Conservation (phyloP, 176 grass and related monocot genomes). For the Phyllostachys edulis region DNA sequence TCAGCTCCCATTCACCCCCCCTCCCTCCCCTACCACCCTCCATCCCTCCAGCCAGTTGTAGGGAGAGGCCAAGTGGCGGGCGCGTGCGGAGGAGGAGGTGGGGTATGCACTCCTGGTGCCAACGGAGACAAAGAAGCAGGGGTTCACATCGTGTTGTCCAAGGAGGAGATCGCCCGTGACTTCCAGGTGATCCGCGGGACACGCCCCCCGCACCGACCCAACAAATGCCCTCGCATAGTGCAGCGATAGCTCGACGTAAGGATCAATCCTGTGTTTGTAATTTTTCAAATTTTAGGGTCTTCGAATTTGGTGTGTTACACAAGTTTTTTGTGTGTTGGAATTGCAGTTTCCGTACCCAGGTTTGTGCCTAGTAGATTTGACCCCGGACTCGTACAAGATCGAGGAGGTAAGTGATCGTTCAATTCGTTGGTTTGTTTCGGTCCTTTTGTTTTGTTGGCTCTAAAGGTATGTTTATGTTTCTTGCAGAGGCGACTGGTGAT, state of each 20-base stretch:
- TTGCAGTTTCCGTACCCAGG: conserved; percentile 57
- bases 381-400: conserved; percentile 49
- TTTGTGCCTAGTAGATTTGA: conserved; percentile 48
- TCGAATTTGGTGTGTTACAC: conserved; percentile 8
- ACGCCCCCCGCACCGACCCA: no score
- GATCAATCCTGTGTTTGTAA: no score
- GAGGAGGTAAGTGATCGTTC: conserved; percentile 36
- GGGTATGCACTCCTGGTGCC: background rate
- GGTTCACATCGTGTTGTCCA: conserved; percentile 49
- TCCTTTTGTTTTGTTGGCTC: conserved; percentile 3
- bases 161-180: conserved; percentile 54
- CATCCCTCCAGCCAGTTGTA: no score
- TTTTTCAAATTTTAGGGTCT: background rate
- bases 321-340: background rate
- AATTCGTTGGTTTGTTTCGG: background rate
- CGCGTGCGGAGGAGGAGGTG: background rate
- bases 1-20: no score
- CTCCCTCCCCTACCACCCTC: no score
- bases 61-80: no score
- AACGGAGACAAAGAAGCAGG: background rate
- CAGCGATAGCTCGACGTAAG: no score
- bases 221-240: no score
- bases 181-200: background rate
- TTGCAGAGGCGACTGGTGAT: conserved; percentile 43
- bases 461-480: background rate